Evolutionary conservation across 345 rosid species (phyloP).

Genomic region (Litchi chinensis): DNA sequence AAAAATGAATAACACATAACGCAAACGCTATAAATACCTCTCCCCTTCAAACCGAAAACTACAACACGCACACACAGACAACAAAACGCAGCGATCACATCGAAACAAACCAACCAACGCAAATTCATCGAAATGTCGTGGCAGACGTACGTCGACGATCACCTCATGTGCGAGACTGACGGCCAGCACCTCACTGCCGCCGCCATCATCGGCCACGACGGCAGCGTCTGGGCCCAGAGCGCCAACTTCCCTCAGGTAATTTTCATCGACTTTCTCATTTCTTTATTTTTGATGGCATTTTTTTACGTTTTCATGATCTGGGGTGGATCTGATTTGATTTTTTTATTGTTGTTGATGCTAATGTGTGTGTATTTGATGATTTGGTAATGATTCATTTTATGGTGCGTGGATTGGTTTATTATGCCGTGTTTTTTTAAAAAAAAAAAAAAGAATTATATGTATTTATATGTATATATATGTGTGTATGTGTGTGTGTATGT

Average conservation of each 20-base stretch:
- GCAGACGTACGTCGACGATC: slow-evolving; percentile 55
- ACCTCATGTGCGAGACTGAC: slow-evolving; percentile 52
- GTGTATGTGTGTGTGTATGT: too few relatives aligned
- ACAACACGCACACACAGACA: background rate
- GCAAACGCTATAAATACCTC: slow-evolving; percentile 27
- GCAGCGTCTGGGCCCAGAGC: slow-evolving; percentile 57
- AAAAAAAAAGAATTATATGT: background rate
- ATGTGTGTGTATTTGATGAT: too few relatives aligned
- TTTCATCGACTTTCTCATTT: too few relatives aligned
- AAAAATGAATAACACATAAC: background rate
- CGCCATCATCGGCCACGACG: slow-evolving; percentile 54
- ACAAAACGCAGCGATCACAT: background rate
- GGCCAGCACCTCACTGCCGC: slow-evolving; percentile 45
- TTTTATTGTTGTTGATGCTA: too few relatives aligned
- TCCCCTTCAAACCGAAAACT: slow-evolving; percentile 21
- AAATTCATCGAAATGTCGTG: slow-evolving; percentile 40
- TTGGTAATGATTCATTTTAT: too few relatives aligned
- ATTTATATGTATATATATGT: too few relatives aligned
- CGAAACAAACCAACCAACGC: background rate
- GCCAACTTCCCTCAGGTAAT: slow-evolving; percentile 38
- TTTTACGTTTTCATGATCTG: slow-evolving; percentile 9
- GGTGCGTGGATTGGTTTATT: too few relatives aligned
- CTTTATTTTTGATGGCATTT: background rate
- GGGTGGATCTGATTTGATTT: too few relatives aligned
- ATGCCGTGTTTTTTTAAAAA: background rate